A percentile compares a stretch with the other conserved stretches of the same genome.
Conservation (phyloP, 139 green algal genomes). For the Pleodorina starrii region DNA sequence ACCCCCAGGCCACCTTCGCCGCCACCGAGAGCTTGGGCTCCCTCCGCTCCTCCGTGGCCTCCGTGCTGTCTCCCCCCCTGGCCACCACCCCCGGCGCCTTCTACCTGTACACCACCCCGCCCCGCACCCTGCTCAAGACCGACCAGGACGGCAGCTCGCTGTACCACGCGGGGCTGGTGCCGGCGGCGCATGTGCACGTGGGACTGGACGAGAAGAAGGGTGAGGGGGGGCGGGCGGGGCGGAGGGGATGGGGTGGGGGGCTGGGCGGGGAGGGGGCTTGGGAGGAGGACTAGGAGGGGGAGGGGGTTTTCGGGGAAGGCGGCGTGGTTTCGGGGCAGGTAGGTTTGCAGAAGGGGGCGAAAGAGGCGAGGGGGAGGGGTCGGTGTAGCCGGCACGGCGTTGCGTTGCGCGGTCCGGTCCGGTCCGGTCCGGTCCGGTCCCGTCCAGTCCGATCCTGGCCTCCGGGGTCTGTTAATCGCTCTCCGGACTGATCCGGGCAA, state of each 20-base stretch:
- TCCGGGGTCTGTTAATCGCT: too few species aligned
- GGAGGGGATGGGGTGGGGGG: not conserved
- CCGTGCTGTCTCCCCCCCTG: slow-evolving; percentile 9
- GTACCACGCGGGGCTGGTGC: slow-evolving; percentile 42
- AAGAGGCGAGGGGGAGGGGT: too few species aligned
- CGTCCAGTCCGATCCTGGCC: too few species aligned
- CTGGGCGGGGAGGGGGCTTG: not conserved
- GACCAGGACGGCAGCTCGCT: not conserved
- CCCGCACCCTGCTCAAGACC: not conserved
- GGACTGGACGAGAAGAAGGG: slow-evolving; percentile 50
- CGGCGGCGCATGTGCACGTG: slow-evolving; percentile 50
- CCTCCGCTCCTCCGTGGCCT: not conserved
- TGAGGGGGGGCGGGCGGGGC: not conserved
- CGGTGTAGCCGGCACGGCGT: too few species aligned
- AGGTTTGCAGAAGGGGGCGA: too few species aligned
- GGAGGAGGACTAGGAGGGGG: not conserved
- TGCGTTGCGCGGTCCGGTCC: too few species aligned
- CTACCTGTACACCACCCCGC: slow-evolving; percentile 49
- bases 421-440: too few species aligned
- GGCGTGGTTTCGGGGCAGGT: too few species aligned
- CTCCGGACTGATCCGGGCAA: too few species aligned
- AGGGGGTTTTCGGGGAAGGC: not conserved
- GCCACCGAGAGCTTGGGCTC: slow-evolving; percentile 40
- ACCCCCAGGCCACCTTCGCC: slow-evolving; percentile 23
- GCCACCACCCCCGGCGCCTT: not conserved